Conservation (phyloP, 2,329 filamentous ascomycete genomes). For the Podosphaera aphanis region DNA sequence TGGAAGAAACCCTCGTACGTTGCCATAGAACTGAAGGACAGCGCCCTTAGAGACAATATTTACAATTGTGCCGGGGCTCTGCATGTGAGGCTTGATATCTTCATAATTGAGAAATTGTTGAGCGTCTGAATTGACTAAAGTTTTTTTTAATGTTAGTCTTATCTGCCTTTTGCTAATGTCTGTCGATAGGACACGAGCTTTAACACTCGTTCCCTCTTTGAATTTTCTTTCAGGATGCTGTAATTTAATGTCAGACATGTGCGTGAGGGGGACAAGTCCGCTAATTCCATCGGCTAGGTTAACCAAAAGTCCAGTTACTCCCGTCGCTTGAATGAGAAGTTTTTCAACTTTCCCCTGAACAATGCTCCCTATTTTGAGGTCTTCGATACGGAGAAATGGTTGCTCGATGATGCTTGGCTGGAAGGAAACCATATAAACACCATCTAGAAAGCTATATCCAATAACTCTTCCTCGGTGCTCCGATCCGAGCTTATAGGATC, state of each 20-base stretch:
- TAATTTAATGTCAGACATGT: constrained; percentile 68
- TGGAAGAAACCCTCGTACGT: constrained; percentile 65
- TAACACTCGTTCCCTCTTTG: constrained; percentile 62
- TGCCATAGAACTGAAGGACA: constrained; percentile 77
- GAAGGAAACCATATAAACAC: constrained; percentile 64
- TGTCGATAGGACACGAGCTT: constrained; percentile 62
- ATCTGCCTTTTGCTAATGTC: constrained; percentile 55
- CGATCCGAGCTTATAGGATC: constrained; percentile 55
- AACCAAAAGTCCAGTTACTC: constrained; percentile 59
- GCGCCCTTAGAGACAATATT: constrained; percentile 60
- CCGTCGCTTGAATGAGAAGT: constrained; percentile 53
- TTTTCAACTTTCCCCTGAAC: constrained; percentile 71
- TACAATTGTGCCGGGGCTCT: constrained; percentile 68
- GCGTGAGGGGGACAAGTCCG: constrained; percentile 70
- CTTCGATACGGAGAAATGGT: constrained; percentile 74
- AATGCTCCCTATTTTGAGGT: constrained; percentile 59
- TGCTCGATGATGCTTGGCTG: constrained; percentile 66
- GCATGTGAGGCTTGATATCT: constrained; percentile 49
- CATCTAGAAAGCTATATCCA: constrained; percentile 71
- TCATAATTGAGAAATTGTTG: constrained; percentile 56
- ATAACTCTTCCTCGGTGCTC: constrained; percentile 62
- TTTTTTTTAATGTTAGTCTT: constrained; percentile 81
- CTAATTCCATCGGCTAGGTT: constrained; percentile 68
- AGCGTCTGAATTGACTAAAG: constrained; percentile 69
- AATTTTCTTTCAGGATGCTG: constrained; percentile 95